phyloP scores from a whole-genome alignment of 106 monocot species.

The Dactylorhiza incarnata region DNA sequence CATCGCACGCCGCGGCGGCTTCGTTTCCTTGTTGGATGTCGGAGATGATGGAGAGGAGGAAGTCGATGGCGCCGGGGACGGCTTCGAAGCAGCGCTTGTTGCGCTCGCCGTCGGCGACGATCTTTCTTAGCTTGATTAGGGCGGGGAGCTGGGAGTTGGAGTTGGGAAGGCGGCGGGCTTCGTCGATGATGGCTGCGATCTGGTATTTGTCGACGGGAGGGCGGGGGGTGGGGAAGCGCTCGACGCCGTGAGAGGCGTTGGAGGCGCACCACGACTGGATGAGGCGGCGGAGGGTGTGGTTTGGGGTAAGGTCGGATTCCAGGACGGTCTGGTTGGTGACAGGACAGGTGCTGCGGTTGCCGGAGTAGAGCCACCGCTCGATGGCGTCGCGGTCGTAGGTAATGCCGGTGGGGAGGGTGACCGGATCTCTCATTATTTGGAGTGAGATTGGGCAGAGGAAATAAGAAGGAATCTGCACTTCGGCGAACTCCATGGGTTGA shows the following conservation, averaged over 20 bases:
- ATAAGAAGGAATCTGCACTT: conserved; percentile 25
- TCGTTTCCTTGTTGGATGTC: neutral
- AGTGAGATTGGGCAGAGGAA: conserved; percentile 46
- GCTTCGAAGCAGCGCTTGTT: conserved; percentile 27
- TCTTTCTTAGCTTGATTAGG: neutral
- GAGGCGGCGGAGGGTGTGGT: conserved; percentile 58
- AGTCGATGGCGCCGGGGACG: conserved; percentile 3
- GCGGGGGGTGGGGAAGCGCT: conserved; percentile 47
- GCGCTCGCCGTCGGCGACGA: conserved; percentile 37
- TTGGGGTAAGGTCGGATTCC: conserved; percentile 12
- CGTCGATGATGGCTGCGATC: conserved; percentile 24
- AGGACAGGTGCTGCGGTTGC: conserved; percentile 18
- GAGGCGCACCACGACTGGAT: conserved; percentile 51
- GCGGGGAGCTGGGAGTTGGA: neutral
- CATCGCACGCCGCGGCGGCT: neutral
- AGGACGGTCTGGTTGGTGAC: conserved; percentile 23
- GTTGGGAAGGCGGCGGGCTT: too few species aligned
- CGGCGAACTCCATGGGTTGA: neutral
- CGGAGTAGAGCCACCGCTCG: conserved; percentile 29
- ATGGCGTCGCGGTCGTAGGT: conserved; percentile 37
- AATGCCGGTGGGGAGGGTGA: conserved; percentile 37
- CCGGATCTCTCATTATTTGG: conserved; percentile 43
- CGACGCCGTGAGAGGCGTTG: conserved; percentile 35
- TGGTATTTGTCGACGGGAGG: conserved; percentile 25
- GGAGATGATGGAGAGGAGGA: conserved; percentile 7